Conservation (phyloP, 106 monocot species). For the Alisma plantagoaquatica region DNA sequence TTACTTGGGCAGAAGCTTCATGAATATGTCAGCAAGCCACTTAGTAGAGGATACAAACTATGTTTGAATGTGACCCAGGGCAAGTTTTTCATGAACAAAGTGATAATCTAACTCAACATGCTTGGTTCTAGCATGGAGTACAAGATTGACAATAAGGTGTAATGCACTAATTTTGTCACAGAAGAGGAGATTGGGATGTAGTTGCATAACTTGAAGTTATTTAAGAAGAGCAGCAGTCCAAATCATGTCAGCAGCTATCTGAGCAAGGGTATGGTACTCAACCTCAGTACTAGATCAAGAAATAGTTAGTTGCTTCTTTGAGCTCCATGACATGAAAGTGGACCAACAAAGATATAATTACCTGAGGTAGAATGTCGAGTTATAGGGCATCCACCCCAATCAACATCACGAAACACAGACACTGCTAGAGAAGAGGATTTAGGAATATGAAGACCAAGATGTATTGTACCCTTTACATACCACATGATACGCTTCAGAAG, state of each 20-base stretch:
- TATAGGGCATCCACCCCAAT: neutral
- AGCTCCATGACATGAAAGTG: neutral
- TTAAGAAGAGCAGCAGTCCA: neutral
- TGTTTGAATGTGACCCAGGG: neutral
- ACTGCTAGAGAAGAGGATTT: neutral
- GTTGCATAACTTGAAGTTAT: neutral
- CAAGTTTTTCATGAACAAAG: neutral
- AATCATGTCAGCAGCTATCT: neutral
- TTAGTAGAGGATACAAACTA: neutral
- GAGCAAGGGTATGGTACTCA: neutral
- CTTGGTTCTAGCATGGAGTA: neutral
- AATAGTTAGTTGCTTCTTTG: neutral
- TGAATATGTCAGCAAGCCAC: neutral
- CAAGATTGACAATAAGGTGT: neutral
- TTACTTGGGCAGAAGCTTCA: neutral
- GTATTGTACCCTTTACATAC: neutral
- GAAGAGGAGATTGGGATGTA: neutral
- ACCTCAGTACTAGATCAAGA: slow-evolving; percentile 1
- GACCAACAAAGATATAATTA: neutral
- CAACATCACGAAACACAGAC: neutral
- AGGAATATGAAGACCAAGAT: neutral
- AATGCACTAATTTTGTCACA: slow-evolving; percentile 1
- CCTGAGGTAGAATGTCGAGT: neutral
- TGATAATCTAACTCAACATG: neutral
- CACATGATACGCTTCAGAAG: neutral